These are phyloP conservation scores for Aureobasidium subglaciale DNA, from an alignment of 2,329 filamentous ascomycete species.

Conservation along the genomic window DNA sequence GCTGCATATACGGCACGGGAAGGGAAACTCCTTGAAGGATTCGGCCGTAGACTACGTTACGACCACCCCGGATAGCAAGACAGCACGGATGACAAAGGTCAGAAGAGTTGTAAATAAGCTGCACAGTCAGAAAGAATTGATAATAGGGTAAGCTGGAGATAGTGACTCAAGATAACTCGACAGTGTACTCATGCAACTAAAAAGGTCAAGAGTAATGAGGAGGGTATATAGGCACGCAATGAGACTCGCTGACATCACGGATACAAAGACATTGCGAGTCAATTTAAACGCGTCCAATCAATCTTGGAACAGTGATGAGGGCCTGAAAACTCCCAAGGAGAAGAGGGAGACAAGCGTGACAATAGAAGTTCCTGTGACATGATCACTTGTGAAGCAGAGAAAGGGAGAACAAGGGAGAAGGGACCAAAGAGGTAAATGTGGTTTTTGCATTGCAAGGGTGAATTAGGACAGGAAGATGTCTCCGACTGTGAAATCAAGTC, in stretches of 20 bases:
- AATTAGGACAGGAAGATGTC: background rate
- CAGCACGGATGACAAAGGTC: no score
- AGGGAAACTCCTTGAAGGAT: no score
- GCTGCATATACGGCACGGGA: no score
- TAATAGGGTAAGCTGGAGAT: background rate
- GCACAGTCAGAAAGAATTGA: no score
- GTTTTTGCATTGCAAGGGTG: background rate
- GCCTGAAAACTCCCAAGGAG: slow-evolving; percentile 4
- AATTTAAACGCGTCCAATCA: slow-evolving; percentile 6
- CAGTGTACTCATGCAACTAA: background rate
- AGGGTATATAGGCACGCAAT: slow-evolving; percentile 6
- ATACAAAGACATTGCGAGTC: slow-evolving; percentile 7
- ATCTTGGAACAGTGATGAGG: slow-evolving; percentile 13
- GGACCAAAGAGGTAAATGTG: background rate
- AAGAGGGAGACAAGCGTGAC: slow-evolving; percentile 9
- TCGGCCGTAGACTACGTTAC: no score
- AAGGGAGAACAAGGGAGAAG: background rate
- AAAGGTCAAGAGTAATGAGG: background rate
- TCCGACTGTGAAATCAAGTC: slow-evolving; percentile 14
- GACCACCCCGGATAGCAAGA: no score
- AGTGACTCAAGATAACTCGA: background rate
- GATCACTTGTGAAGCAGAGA: background rate
- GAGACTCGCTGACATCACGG: slow-evolving; percentile 11
- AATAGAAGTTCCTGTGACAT: slow-evolving; percentile 6
- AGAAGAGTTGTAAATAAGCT: no score